Evolutionary conservation across 768 basidiomycete genomes (phyloP), one percentile per base, ranked within the genome.

Genomic region (Kwoniella pini): DNA sequence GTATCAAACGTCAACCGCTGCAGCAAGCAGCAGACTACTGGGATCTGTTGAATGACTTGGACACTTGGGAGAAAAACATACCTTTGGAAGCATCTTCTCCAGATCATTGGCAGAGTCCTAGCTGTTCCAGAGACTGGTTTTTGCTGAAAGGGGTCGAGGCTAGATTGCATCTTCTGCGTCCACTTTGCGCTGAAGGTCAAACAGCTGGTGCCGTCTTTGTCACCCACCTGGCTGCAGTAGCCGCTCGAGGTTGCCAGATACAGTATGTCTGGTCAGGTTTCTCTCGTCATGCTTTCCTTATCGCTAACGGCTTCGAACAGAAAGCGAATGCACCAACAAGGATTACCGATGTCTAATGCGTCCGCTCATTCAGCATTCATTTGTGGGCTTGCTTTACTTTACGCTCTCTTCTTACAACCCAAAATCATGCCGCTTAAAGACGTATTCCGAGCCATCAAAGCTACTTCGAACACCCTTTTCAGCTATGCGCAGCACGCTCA

Each of bases 351-450:
- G 27, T 65, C 64, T 2, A 60, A 54, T 38, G 52, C 59, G 1
- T 61, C 59, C 12, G 54, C 61, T 4, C 64, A 65, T 38, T 60
- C 64, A 5, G 60, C 59, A 17, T 65, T 65, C 42, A 65, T 57
- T 26, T 65, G 64, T 51, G 64, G 64, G 6, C 38, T 61, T 12
- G 60, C 60, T 11, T 24, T 65, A n/a, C 64, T 65, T 17, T 65
- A 65, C 59, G 45, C 64, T 22, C 31, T 57, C 13, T 65, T 65
- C 59, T 54, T 60, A 4, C 40, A 36, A 15, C 64, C 64, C 9
- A 36, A 26, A 24, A 38, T 65, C 15, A 40, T 65, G n/a, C 64
- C 64, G 0, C 26, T 61, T 10, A 19, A 50, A 24, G 55, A 60
- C 6, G 43, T 65, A 19, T 65, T 65, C 48, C 21, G 54, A 10